Evolutionary conservation across 768 basidiomycete species (phyloP).

Genomic region (Tulasnella calospora): DNA sequence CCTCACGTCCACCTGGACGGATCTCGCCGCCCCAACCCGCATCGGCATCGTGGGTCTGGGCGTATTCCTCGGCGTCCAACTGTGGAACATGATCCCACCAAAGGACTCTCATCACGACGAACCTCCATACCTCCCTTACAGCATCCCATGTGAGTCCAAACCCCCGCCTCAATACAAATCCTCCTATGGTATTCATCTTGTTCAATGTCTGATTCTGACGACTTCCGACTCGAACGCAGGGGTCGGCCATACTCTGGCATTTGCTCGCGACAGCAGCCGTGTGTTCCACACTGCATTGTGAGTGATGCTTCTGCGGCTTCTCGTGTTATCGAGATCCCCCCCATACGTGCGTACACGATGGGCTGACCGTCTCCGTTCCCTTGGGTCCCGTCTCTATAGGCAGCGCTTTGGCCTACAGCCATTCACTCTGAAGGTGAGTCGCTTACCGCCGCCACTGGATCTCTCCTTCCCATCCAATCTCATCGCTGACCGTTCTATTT

Average conservation of each 20-base stretch:
- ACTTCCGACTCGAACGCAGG: background rate
- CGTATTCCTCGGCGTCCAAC: background rate
- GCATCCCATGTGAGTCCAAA: constrained; percentile 13
- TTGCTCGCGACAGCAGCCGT: constrained; percentile 14
- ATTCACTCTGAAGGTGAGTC: constrained; percentile 7
- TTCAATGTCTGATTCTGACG: background rate
- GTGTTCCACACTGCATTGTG: constrained; percentile 15
- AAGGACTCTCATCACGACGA: constrained; percentile 11
- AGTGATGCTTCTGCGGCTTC: background rate
- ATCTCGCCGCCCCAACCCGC: background rate
- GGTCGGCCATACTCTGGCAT: constrained; percentile 18
- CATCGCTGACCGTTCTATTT: background rate
- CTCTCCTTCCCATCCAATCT: no score
- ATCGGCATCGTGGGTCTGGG: constrained; percentile 1
- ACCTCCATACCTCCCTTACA: constrained; percentile 21
- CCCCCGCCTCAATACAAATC: background rate
- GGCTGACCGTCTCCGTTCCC: background rate
- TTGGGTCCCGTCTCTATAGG: constrained; percentile 1
- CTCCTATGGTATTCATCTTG: background rate
- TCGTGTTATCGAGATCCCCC: background rate
- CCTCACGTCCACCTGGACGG: background rate
- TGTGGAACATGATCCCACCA: constrained; percentile 8
- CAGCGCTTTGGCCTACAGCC: constrained; percentile 4
- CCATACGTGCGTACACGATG: background rate
- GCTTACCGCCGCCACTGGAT: background rate